Base-by-base conservation (phyloP, 306 rosid species). In the Cucumis melo region DNA sequence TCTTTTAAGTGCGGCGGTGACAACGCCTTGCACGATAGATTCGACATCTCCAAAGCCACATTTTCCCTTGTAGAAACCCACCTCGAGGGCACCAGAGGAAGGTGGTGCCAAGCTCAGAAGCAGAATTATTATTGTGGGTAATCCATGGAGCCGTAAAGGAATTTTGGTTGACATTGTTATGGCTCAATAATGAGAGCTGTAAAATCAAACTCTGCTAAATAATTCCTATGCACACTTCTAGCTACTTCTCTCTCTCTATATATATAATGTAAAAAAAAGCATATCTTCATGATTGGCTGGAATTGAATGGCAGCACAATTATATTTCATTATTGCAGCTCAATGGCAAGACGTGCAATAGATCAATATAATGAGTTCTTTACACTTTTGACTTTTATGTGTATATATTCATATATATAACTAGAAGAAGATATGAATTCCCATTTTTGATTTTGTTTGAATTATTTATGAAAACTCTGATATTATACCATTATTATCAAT, bases 11-110 rank as follows among this genome's bases (percentile, higher is more conserved):
- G 13, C 55, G 5, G 8, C 50, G 10, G 0, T 3, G 10, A 83
- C 80, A 5, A 67, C 39, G 0, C 1, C 11, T 1, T 21, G 19
- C 2, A 83, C 85, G 8, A 58, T 50, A 5, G 10, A 19, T 61
- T 86, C 89, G 9, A 86, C 86, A 20, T 83, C 80, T 3, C 5
- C 23, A 21, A 66, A 56, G 14, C 50, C 39, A 13, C 89, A 86
- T 77, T 59, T 81, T 59, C 42, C 75, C 10, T 0, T 1, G 78
- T 83, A 86, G 56, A 80, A 86, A 21, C 86, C 89, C 1, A 13
- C 61, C 71, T 59, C 48, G 29, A 83, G 64, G 3, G 46, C 76
- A 5, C 80, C 82, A 1, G 44, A 51, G 71, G 79, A 50, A 24
- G 66, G 67, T 15, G 80, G 74, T 3, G 67, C 5, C 12, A 85